Evolutionary conservation across 768 basidiomycete genomes (phyloP).

Genomic region (Rhodotorula taiwanensis): DNA sequence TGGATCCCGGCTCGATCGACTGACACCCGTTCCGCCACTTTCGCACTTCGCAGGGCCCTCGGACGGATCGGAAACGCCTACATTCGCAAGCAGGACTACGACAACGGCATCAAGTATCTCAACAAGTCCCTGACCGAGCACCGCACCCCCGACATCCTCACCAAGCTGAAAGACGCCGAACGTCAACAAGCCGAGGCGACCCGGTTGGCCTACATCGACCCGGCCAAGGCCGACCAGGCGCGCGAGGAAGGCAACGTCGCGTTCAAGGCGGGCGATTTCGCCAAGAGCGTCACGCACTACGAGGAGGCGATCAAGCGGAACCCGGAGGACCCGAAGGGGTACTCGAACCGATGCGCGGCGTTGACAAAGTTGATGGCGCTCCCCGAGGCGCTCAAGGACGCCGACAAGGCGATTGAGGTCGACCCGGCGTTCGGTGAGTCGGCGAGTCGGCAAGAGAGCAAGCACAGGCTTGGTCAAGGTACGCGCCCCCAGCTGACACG

Average conservation of each 20-base stretch:
- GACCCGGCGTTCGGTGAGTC: slow-evolving; percentile 70
- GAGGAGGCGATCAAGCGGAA: slow-evolving; percentile 94
- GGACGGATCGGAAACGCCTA: slow-evolving; percentile 84
- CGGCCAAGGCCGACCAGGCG: slow-evolving; percentile 68
- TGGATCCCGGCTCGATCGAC: not conserved
- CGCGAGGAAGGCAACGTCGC: slow-evolving; percentile 85
- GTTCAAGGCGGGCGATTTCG: slow-evolving; percentile 91
- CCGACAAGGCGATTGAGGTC: slow-evolving; percentile 81
- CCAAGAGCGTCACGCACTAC: slow-evolving; percentile 81
- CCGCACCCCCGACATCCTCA: slow-evolving; percentile 83
- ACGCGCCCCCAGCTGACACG: not conserved
- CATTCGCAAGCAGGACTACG: slow-evolving; percentile 67
- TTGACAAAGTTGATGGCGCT: slow-evolving; percentile 91
- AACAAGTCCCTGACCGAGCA: slow-evolving; percentile 93
- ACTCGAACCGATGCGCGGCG: slow-evolving; percentile 97
- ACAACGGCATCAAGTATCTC: slow-evolving; percentile 78
- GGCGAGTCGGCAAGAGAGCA: not conserved
- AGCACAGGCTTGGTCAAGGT: no score
- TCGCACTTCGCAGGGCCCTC: slow-evolving; percentile 53
- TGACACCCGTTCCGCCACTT: not conserved
- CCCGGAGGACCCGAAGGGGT: slow-evolving; percentile 79
- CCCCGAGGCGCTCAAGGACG: slow-evolving; percentile 94
- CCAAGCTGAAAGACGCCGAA: slow-evolving; percentile 80
- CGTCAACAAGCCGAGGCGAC: slow-evolving; percentile 69
- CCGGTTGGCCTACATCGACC: slow-evolving; percentile 76